Percentiles rank a stretch among this genome's conserved stretches.
These are phyloP conservation scores for Phytophthora pinifolia DNA, from an alignment of 352 stramenopile genomes.

Conservation along the genomic window DNA sequence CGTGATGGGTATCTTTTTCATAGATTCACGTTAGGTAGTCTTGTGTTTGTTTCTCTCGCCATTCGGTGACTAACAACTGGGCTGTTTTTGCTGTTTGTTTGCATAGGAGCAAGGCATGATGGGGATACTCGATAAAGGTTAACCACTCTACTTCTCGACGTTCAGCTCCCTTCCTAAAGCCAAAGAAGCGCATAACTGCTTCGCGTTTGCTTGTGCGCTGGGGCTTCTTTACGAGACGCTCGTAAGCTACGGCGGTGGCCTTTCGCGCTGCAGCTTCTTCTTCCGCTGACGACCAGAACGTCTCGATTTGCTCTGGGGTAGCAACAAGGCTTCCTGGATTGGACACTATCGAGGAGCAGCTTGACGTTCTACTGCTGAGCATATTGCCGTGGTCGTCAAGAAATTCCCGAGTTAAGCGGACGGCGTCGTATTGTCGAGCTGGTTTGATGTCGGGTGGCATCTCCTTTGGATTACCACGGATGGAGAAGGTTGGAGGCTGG, in stretches of 20 bases:
- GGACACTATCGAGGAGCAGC: conserved; percentile 23
- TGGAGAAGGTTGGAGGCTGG: conserved; percentile 23
- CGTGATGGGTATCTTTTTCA: neutral
- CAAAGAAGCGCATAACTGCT: conserved; percentile 26
- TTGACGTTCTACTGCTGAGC: conserved; percentile 22
- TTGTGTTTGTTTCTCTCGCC: neutral
- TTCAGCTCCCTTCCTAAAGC: conserved; percentile 15
- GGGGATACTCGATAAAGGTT: conserved; percentile 11
- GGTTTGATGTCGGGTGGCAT: conserved; percentile 14
- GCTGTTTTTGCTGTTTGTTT: conserved; percentile 6
- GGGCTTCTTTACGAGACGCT: conserved; percentile 31
- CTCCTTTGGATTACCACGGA: conserved; percentile 18
- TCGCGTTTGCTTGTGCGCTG: conserved; percentile 20
- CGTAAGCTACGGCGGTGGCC: conserved; percentile 25
- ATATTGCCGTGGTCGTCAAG: conserved; percentile 13
- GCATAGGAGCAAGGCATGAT: neutral
- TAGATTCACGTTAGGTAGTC: conserved; percentile 7
- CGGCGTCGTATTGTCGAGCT: conserved; percentile 16
- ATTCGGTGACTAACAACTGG: neutral
- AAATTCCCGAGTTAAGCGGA: conserved; percentile 12
- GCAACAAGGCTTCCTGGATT: conserved; percentile 21
- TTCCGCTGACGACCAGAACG: conserved; percentile 24
- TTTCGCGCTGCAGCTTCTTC: conserved; percentile 22
- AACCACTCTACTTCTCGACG: conserved; percentile 11
- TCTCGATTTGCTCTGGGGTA: conserved; percentile 21